A percentile compares a stretch with the other conserved stretches of the same genome.
Conservation (phyloP, 768 basidiomycete species). For the Coprinopsis cinerea region DNA sequence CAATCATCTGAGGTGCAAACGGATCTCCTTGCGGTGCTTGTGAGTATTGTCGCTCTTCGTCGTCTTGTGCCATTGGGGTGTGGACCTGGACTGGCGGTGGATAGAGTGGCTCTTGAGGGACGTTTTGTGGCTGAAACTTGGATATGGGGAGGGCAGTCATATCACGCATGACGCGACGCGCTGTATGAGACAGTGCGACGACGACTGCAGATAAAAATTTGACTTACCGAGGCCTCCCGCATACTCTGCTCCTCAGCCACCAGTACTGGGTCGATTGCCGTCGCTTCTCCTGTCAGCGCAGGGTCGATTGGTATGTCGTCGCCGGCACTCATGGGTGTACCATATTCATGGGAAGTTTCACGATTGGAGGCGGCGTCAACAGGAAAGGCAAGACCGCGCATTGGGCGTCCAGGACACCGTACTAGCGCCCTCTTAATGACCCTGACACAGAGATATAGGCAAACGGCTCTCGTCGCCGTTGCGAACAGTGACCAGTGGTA, state of each 20-base stretch:
- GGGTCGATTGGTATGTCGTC: constrained; percentile 82
- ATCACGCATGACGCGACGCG: constrained; percentile 66
- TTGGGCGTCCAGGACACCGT: constrained; percentile 25
- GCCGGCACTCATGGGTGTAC: constrained; percentile 50
- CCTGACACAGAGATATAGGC: constrained; percentile 11
- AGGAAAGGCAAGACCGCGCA: constrained; percentile 62
- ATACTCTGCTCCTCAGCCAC: constrained; percentile 22
- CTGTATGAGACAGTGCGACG: constrained; percentile 15
- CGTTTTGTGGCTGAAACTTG: constrained; percentile 23
- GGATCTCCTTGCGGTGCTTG: constrained; percentile 80
- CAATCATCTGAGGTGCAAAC: constrained; percentile 61
- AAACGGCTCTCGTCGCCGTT: constrained; percentile 32
- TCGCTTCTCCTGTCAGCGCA: constrained; percentile 40
- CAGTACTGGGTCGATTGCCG: constrained; percentile 49
- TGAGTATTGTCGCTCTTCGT: constrained; percentile 49
- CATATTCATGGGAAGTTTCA: constrained; percentile 53
- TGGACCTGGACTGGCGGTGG: neutral
- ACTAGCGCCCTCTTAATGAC: constrained; percentile 7
- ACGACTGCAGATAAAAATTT: constrained; percentile 10
- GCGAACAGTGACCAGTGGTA: constrained; percentile 34
- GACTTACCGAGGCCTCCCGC: constrained; percentile 33
- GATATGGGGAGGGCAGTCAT: constrained; percentile 19
- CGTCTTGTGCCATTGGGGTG: constrained; percentile 12
- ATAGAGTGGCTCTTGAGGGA: constrained; percentile 16
- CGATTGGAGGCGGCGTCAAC: constrained; percentile 41